Conservation (phyloP, 176 grass and related monocot genomes). For the Eragrostis nindensis region DNA sequence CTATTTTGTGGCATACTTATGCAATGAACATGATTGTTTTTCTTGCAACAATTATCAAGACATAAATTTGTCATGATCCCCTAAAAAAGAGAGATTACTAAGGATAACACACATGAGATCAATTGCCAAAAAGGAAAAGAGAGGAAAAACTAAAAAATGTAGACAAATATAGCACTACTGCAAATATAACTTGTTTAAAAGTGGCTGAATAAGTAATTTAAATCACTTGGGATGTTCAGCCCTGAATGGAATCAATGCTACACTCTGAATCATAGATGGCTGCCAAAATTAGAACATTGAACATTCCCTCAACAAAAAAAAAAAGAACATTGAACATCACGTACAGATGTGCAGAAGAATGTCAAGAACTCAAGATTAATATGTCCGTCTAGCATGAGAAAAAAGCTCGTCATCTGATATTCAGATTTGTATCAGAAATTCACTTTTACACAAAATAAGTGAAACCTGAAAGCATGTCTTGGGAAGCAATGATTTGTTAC, state of each 20-base stretch:
- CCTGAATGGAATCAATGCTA: background rate
- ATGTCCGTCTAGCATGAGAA: background rate
- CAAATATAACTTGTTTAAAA: conserved; percentile 20
- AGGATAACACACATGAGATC: background rate
- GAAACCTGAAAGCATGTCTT: background rate
- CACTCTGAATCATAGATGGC: background rate
- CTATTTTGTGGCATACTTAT: conserved; percentile 47
- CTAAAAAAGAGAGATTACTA: conserved; percentile 5
- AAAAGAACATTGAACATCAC: background rate
- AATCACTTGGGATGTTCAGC: background rate
- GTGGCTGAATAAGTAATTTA: background rate
- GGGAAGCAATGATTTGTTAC: background rate
- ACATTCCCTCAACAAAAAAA: too few species aligned
- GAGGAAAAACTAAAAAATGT: background rate
- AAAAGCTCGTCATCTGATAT: background rate
- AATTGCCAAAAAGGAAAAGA: background rate
- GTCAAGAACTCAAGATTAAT: background rate
- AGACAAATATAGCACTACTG: conserved; percentile 1
- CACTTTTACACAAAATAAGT: background rate
- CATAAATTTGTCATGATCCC: conserved; percentile 19
- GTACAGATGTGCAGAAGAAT: conserved; percentile 1
- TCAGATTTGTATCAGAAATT: background rate
- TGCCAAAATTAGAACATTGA: background rate
- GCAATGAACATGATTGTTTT: conserved; percentile 18
- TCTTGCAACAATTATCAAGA: background rate